Base-by-base conservation (phyloP, 2,329 filamentous ascomycete species). In the Harringtonia lauricola region DNA sequence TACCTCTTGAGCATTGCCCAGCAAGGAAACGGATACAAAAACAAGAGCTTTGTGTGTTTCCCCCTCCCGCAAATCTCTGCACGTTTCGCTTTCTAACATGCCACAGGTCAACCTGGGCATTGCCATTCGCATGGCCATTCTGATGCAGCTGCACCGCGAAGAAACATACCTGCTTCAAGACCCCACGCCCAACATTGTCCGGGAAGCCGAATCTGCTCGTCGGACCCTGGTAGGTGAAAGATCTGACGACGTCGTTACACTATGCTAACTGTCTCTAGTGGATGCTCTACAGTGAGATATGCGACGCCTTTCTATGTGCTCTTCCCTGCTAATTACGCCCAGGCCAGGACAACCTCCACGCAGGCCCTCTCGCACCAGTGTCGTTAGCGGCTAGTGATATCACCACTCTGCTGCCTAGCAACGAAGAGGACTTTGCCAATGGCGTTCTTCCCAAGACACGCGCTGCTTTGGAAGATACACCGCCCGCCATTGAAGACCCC, bases 1-100 rank as follows among this genome's bases (percentile, higher is more conserved):
- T 77, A 76, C 49, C 57, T 79, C 4, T 59, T 79, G 15, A 75
- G 72, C 51, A 70, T 79, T 43, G 72, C 74, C 5, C 73, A 79
- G 49, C 74, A 77, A 52, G 72, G 72, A 14, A 74, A 68, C 42
- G 74, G 71, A 0, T 59, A 70, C 49, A 68, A 65, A 34, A 71
- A 73, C 41, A 64, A 62, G 42, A 77, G 74, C 55, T 73, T 71
- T 50, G 72, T 76, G 55, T 53, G 72, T 8, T 17, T 22, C 13
- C 7, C 17, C 3, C 4, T 2, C 13, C 17, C 2, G 15, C 21
- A 4, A 3, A 30, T 30, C 28, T 9, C 29, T 17, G 26, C 22
- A 33, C 7, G 2, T 9, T 14, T 21, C 17, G 22, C 29, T 30
- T 26, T 46, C 55, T 58, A 35, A 61, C 44, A 13, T 1, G 30